A percentile compares a stretch with the other conserved stretches of the same genome.
phyloP scores from a whole-genome alignment of 108 stramenopile genomes.

The Skeletonema tropicum region DNA sequence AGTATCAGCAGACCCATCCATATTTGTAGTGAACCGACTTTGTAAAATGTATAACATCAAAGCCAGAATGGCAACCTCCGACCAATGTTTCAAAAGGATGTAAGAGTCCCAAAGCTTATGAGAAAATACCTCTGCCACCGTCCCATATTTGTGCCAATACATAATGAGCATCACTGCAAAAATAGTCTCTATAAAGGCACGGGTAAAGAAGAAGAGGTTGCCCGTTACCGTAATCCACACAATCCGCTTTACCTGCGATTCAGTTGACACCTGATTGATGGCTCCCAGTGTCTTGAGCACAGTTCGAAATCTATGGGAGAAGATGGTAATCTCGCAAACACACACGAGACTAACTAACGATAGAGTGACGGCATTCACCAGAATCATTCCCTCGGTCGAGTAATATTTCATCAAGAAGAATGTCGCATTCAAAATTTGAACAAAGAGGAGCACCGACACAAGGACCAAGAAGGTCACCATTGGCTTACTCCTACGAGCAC shows the following conservation, averaged over 20 bases:
- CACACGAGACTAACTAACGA: conserved; percentile 86
- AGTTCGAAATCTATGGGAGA: conserved; percentile 92
- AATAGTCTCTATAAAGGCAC: conserved; percentile 85
- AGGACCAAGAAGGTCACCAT: conserved; percentile 88
- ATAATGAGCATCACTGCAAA: conserved; percentile 71
- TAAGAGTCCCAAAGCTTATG: conserved; percentile 90
- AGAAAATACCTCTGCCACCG: conserved; percentile 77
- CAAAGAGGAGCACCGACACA: conserved; percentile 62
- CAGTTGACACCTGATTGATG: conserved; percentile 96
- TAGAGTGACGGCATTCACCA: conserved; percentile 85
- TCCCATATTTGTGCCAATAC: conserved; percentile 81
- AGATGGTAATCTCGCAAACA: conserved; percentile 92
- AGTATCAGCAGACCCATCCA: conserved; percentile 15
- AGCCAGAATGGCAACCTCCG: conserved; percentile 86
- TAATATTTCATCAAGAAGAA: conserved; percentile 83
- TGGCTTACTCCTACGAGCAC: conserved; percentile 79
- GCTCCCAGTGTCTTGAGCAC: conserved; percentile 93
- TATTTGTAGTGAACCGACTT: conserved; percentile 65
- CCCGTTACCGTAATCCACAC: conserved; percentile 96
- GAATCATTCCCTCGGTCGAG: conserved; percentile 93
- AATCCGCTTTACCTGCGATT: conserved; percentile 92
- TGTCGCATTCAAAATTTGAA: conserved; percentile 79
- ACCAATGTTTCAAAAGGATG: conserved; percentile 84
- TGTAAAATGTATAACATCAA: conserved; percentile 94
- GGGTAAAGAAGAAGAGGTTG: conserved; percentile 93